Base-by-base conservation (phyloP, 371 early-diverging fungal genomes). In the Lichtheimia hyalospora region DNA sequence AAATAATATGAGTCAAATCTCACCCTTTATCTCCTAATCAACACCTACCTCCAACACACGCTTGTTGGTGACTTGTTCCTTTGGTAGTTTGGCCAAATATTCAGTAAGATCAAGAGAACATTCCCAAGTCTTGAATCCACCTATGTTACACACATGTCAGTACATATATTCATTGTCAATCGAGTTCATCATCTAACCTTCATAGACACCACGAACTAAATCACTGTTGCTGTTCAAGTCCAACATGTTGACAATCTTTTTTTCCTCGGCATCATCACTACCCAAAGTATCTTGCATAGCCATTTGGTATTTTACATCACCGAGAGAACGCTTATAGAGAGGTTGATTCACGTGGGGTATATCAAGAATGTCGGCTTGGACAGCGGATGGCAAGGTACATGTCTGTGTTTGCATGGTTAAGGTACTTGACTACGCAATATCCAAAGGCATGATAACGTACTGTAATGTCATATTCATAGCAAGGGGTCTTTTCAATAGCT, bases 111-210 rank as follows among this genome's bases (percentile, higher is more conserved):
- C 97, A 43, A 92, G 52, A 3, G 93, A 84, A 66, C 96, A 95
- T 63, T 97, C 97, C 97, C 97, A 96, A 0, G 97, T 96, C 74
- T 96, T 96, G 63, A 95, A 85, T 4, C 97, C 97, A 54, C 94
- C 76, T 72, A 41, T 10, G 5, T 60, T n/a, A 10, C 18, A 13
- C 39, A 0, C 2, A 2, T 28, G 3, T 24, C 7, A 13, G 2
- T 1, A 4, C n/a, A 53, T 21, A 13, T 10, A 15, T 34, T n/a
- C 34, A 5, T 53, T 0, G 18, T 34, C 16, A 5, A 25, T 25
- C 25, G 25, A 25, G n/a, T n/a, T n/a, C n/a, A n/a, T n/a, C n/a
- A n/a, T n/a, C n/a, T n/a, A n/a, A 68, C 89, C 97, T 74, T 95
- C 97, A 64, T 96, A 96, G 2, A 92, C 91, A 15, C 94, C 94